A percentile compares a stretch with the other conserved stretches of the same genome.
phyloP scores from a whole-genome alignment of 768 basidiomycete species.

The Auriscalpium microsporum region DNA sequence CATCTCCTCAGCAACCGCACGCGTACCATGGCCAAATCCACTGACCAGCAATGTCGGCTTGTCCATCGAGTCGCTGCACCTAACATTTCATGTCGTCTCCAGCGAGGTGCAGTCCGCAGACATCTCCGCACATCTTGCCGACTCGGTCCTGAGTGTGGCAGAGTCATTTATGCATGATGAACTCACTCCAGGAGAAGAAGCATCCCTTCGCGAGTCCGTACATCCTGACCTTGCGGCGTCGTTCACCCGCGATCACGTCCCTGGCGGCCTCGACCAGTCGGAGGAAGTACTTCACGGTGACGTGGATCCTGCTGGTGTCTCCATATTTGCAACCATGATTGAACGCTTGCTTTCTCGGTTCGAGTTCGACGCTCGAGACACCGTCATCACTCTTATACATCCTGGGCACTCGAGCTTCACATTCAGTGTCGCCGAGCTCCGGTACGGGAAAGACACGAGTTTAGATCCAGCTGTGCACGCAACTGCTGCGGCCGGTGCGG shows the following conservation, averaged over 20 bases:
- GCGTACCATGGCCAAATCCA: conserved; percentile 82
- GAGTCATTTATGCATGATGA: conserved; percentile 84
- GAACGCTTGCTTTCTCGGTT: conserved; percentile 74
- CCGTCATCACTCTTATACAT: conserved; percentile 61
- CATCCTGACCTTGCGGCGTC: conserved; percentile 33
- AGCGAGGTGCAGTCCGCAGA: conserved; percentile 14
- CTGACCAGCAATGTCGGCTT: conserved; percentile 65
- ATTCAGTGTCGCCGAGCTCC: conserved; percentile 46
- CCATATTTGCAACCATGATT: conserved; percentile 72
- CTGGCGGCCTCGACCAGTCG: conserved; percentile 58
- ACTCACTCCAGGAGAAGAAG: conserved; percentile 63
- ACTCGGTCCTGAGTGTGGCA: conserved; percentile 77
- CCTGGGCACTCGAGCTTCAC: conserved; percentile 55
- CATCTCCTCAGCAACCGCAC: conserved; percentile 65
- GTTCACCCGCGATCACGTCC: conserved; percentile 31
- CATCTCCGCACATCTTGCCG: conserved; percentile 43
- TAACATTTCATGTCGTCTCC: conserved; percentile 46
- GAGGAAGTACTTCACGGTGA: conserved; percentile 38
- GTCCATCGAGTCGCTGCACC: conserved; percentile 57
- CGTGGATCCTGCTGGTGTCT: conserved; percentile 63
- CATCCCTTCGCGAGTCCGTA: conserved; percentile 60
- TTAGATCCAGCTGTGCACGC: no score
- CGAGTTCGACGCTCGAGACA: conserved; percentile 64
- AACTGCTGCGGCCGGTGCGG: conserved; percentile 1
- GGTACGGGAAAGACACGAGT: conserved; percentile 42